These are phyloP conservation scores for Micractinium sp. DNA, from an alignment of 139 green algal species.

Conservation along the genomic window DNA sequence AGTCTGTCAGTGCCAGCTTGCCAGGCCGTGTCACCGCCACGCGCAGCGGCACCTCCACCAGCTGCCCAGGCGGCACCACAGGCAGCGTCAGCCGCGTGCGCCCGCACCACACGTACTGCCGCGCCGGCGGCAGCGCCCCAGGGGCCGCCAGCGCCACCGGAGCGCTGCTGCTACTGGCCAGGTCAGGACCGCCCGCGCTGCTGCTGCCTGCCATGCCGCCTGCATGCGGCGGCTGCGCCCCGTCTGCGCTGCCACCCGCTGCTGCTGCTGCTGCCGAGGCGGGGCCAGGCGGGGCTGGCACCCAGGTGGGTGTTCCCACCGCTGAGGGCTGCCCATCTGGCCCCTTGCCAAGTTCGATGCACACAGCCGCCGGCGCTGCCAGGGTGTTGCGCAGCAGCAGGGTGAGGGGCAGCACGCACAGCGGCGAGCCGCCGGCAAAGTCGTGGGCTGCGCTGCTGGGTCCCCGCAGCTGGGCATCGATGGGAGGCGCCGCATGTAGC, in stretches of 20 bases:
- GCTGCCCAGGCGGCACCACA: conserved; percentile 29
- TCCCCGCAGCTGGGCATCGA: conserved; percentile 31
- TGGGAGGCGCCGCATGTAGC: conserved; percentile 21
- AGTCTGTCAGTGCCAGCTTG: conserved; percentile 18
- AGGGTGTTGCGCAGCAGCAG: conserved; percentile 68
- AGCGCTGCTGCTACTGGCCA: not conserved
- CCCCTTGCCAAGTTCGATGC: conserved; percentile 42
- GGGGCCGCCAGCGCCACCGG: not conserved
- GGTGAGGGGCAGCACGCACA: conserved; percentile 61
- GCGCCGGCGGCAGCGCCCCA: conserved; percentile 38
- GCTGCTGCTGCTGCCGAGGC: not conserved
- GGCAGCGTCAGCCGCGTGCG: conserved; percentile 42
- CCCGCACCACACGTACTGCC: conserved; percentile 56
- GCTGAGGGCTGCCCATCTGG: not conserved
- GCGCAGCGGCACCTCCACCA: conserved; percentile 47
- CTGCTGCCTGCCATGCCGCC: conserved; percentile 18
- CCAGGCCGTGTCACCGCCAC: conserved; percentile 54
- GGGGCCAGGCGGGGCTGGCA: not conserved
- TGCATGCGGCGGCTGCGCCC: not conserved
- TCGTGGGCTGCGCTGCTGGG: conserved; percentile 50
- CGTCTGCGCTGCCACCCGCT: not conserved
- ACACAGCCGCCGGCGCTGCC: conserved; percentile 34
- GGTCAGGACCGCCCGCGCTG: not conserved
- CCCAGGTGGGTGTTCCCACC: not conserved
- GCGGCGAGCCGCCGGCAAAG: conserved; percentile 47